A percentile compares a stretch with the other conserved stretches of the same genome.
These are phyloP conservation scores for Fusarium haematococcum DNA, from an alignment of 2,329 filamentous ascomycete species.

Conservation along the genomic window DNA sequence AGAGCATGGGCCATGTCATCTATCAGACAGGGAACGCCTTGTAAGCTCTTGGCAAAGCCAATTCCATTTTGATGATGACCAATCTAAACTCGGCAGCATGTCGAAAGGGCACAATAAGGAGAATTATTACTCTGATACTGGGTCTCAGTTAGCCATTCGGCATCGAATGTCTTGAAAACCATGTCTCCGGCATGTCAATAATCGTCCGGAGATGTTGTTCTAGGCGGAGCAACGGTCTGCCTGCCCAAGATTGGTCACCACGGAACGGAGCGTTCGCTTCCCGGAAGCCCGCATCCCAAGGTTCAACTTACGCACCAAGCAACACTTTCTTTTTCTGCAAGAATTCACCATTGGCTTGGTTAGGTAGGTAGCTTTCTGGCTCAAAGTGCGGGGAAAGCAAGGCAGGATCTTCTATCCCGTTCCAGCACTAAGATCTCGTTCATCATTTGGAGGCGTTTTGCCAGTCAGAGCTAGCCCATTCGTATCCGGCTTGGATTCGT, in stretches of 20 bases:
- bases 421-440: background rate
- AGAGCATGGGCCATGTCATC: conserved; percentile 33
- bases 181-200: background rate
- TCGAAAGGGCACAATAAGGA: conserved; percentile 21
- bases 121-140: conserved; percentile 1
- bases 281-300: background rate
- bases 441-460: conserved; percentile 9
- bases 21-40: conserved; percentile 33
- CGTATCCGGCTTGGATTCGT: background rate
- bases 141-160: conserved; percentile 3
- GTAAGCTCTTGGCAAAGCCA: conserved; percentile 19
- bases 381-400: conserved; percentile 32
- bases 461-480: background rate
- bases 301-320: conserved; percentile 1
- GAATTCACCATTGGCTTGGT: conserved; percentile 19
- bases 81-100: conserved; percentile 31
- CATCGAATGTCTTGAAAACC: background rate
- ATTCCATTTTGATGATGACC: conserved; percentile 31
- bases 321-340: conserved; percentile 10
- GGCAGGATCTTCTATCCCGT: background rate
- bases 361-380: background rate
- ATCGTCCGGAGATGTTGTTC: background rate
- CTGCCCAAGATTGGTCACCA: background rate
- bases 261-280: conserved; percentile 4
- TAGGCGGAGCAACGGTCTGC: background rate